Conservation (phyloP, 2,329 filamentous ascomycete species). For the Cyphellophora europaea region DNA sequence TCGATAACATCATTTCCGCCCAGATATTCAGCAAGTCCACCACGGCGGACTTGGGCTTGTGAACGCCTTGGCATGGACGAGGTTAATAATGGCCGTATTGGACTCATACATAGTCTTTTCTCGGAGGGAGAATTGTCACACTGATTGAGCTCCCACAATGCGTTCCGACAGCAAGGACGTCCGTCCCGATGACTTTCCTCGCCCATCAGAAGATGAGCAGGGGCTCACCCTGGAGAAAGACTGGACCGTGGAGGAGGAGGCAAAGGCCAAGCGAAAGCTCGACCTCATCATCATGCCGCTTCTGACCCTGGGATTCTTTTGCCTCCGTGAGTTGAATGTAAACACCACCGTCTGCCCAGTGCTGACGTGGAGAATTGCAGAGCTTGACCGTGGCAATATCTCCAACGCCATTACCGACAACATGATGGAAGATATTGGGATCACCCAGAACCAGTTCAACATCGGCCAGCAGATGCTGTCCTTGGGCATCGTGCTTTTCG, state of each 20-base stretch:
- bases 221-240: slow-evolving; percentile 6
- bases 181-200: slow-evolving; percentile 3
- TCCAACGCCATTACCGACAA: slow-evolving; percentile 45
- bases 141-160: too few species aligned
- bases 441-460: slow-evolving; percentile 46
- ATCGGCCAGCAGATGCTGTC: slow-evolving; percentile 45
- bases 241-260: slow-evolving; percentile 11
- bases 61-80: too few species aligned
- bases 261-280: slow-evolving; percentile 14
- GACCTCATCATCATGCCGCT: slow-evolving; percentile 20
- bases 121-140: too few species aligned
- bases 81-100: too few species aligned
- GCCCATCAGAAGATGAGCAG: slow-evolving; percentile 6
- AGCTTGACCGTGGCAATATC: slow-evolving; percentile 26
- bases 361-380: slow-evolving; percentile 1
- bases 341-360: too few species aligned
- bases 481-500: slow-evolving; percentile 39
- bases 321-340: slow-evolving; percentile 26
- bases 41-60: too few species aligned
- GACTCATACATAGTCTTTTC: too few species aligned
- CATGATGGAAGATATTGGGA: slow-evolving; percentile 40
- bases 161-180: neutral
- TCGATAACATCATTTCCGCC: too few species aligned
- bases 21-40: too few species aligned
- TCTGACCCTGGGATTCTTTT: slow-evolving; percentile 21